Conservation (phyloP, 805 yeast genomes). For the Helenozyma baotianmanensis region DNA sequence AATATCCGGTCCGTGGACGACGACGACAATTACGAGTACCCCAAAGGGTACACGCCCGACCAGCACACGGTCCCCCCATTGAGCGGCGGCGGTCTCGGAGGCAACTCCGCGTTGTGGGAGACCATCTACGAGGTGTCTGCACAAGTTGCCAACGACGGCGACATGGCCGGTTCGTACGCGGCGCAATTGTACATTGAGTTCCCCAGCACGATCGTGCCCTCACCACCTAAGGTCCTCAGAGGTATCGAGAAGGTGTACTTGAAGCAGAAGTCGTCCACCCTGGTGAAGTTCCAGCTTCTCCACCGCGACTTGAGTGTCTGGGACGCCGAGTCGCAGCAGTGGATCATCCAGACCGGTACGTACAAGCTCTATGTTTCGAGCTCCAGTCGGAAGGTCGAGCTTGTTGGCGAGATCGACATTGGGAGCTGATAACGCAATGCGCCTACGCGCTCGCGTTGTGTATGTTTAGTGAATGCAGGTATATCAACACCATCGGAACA, state of each 20-base stretch:
- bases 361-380: constrained; percentile 50
- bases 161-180: constrained; percentile 42
- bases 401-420: constrained; percentile 43
- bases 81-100: constrained; percentile 52
- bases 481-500: no score
- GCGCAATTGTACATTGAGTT: constrained; percentile 52
- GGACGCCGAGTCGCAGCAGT: constrained; percentile 52
- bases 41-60: constrained; percentile 33
- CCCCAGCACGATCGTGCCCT: constrained; percentile 43
- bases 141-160: constrained; percentile 45
- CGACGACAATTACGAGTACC: constrained; percentile 35
- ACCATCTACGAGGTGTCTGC: constrained; percentile 43
- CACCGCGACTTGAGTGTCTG: constrained; percentile 54
- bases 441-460: no score
- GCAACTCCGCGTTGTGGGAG: constrained; percentile 59
- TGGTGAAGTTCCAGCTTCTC: constrained; percentile 40
- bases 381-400: constrained; percentile 43
- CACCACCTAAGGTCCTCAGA: constrained; percentile 50
- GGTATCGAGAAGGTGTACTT: constrained; percentile 54
- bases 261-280: constrained; percentile 35
- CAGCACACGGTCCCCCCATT: constrained; percentile 34
- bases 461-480: no score
- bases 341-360: constrained; percentile 55
- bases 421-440: no score
- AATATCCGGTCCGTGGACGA: constrained; percentile 31